Conservation (phyloP, 306 rosid species). For the Casuarina glauca region DNA sequence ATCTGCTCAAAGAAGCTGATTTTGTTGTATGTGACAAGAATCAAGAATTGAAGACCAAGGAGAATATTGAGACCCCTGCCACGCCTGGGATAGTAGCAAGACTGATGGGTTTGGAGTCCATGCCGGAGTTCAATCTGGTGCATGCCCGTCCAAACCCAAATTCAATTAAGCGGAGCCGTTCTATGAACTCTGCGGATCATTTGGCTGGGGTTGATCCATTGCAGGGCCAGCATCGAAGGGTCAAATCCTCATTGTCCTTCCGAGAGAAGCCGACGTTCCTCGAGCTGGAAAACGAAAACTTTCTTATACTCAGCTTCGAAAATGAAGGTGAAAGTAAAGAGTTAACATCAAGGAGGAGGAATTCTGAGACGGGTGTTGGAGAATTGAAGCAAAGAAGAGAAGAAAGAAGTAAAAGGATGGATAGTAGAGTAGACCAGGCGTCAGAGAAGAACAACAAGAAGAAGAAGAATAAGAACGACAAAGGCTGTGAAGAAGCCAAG, state of each 20-base stretch:
- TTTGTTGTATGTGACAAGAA: constrained; percentile 23
- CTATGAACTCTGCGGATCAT: constrained; percentile 61
- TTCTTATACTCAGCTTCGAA: constrained; percentile 66
- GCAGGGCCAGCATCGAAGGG: constrained; percentile 38
- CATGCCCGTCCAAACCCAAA: constrained; percentile 16
- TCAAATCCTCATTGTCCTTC: constrained; percentile 54
- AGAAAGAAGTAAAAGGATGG: constrained; percentile 32
- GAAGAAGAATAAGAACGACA: constrained; percentile 21
- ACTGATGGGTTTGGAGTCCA: constrained; percentile 80
- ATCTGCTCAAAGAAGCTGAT: constrained; percentile 45
- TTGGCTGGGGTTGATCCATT: constrained; percentile 37
- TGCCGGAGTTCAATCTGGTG: constrained; percentile 37
- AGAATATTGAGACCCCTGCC: constrained; percentile 19
- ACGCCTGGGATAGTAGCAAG: constrained; percentile 72
- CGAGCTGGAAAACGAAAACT: constrained; percentile 59
- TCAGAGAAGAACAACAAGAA: constrained; percentile 17
- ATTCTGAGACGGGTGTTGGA: constrained; percentile 22
- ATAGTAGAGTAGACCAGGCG: constrained; percentile 36
- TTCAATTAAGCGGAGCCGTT: constrained; percentile 49
- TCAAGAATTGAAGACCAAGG: constrained; percentile 28
- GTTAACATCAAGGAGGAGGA: constrained; percentile 37
- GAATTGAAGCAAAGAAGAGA: constrained; percentile 43
- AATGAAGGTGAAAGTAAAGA: constrained; percentile 27
- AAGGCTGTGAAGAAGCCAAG: constrained; percentile 17
- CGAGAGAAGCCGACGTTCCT: constrained; percentile 59